Conservation (phyloP, 2,329 filamentous ascomycete species). For the Tolypocladium ovalisporum region DNA sequence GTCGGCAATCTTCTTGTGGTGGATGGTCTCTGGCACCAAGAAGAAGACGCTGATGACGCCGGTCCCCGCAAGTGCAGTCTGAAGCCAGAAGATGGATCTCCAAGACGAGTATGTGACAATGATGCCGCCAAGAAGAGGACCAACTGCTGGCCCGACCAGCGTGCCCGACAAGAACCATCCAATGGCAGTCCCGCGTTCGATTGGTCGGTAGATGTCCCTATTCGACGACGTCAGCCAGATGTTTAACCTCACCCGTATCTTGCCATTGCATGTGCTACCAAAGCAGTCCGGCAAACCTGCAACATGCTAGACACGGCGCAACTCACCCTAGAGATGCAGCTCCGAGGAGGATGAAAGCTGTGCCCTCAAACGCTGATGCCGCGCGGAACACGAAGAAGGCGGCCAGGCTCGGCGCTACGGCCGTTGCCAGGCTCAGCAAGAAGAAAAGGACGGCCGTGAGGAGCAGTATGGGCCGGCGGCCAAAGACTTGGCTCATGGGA, state of each 20-base stretch:
- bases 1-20: slow-evolving; percentile 50
- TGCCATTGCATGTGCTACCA: too few relatives aligned
- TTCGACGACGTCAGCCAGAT: not conserved
- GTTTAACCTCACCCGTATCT: too few relatives aligned
- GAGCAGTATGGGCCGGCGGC: slow-evolving; percentile 45
- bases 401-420: slow-evolving; percentile 58
- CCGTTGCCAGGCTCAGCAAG: slow-evolving; percentile 59
- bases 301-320: not conserved
- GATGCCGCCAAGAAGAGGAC: slow-evolving; percentile 61
- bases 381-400: slow-evolving; percentile 66
- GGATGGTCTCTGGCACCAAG: slow-evolving; percentile 63
- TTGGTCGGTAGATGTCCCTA: slow-evolving; percentile 53
- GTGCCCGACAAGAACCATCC: slow-evolving; percentile 65
- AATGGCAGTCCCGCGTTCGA: slow-evolving; percentile 60
- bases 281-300: not conserved
- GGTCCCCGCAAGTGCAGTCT: slow-evolving; percentile 54
- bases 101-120: slow-evolving; percentile 66
- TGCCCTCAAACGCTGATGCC: slow-evolving; percentile 65
- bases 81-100: slow-evolving; percentile 70
- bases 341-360: slow-evolving; percentile 62
- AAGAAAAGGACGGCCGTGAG: slow-evolving; percentile 53
- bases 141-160: slow-evolving; percentile 59
- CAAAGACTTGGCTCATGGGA: slow-evolving; percentile 56
- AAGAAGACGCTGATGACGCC: slow-evolving; percentile 51
- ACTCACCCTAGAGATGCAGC: slow-evolving; percentile 54